Base-by-base conservation (phyloP, 306 rosid genomes). In the Comarum palustre region DNA sequence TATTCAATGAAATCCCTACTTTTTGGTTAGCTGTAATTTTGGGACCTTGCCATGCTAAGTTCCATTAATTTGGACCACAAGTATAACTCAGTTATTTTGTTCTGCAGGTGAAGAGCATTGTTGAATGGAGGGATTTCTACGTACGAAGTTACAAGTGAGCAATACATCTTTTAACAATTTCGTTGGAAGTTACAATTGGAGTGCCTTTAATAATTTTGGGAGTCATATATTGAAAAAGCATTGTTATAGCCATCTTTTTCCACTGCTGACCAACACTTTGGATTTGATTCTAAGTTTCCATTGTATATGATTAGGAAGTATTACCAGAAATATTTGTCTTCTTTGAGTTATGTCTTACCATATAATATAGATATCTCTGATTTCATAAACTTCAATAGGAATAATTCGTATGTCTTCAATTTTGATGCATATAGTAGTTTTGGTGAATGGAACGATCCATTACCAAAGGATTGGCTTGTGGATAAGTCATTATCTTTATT, bases 91-190 rank as follows among this genome's bases (percentile, higher is more conserved):
- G 69, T n/a, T 32, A 31, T 29, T 54, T 42, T 58, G 8, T 61
- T 52, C 13, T 89, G 75, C 84, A 93, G 97, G 96, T 93, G 72
- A 93, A 93, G 89, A 87, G 96, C 75, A 72, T 93, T 60, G 91
- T 93, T 77, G 98, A 88, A 42, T 93, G 98, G 98, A 85, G 97
- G 78, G 90, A 84, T 76, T 93, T 93, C 87, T 93, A 93, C 84
- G 47, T 66, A 61, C 82, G 80, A 86, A 79, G 81, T 66, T 91
- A 93, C 82, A 91, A 54, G 98, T 93, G 77, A 91, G 98, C 82
- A 52, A 42, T 70, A 65, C 66, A 62, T 65, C 59, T 72, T 73
- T 66, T 22, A 34, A 19, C 67, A 39, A 57, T 65, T 69, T 69
- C 41, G 54, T 69, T 65, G 51, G 32, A 62, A 72, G 38, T 74